Conservation (phyloP, 169 alveolate genomes). For the Eimeria nieschulzi region DNA sequence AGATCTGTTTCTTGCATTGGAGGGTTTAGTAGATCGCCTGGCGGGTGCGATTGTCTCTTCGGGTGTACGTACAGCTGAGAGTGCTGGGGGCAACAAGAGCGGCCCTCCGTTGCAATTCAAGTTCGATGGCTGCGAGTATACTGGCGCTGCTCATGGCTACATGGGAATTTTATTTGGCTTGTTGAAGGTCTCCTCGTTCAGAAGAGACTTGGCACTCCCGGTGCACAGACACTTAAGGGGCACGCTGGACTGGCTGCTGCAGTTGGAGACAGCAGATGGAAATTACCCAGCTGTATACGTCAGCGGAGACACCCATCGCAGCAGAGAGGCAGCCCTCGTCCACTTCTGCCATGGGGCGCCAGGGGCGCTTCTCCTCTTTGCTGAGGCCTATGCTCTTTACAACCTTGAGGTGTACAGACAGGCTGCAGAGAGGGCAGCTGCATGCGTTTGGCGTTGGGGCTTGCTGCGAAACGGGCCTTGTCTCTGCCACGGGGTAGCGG, state of each 20-base stretch:
- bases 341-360: constrained; percentile 47
- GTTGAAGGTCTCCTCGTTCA: too few relatives aligned
- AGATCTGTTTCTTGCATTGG: not conserved
- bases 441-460: constrained; percentile 29
- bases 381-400: not conserved
- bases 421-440: constrained; percentile 23
- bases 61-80: too few relatives aligned
- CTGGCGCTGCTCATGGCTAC: too few relatives aligned
- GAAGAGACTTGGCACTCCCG: too few relatives aligned
- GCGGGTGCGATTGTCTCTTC: too few relatives aligned
- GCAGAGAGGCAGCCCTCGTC: not conserved
- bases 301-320: not conserved
- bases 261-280: not conserved
- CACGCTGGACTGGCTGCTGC: constrained; percentile 15
- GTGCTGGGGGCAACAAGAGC: too few relatives aligned
- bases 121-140: too few relatives aligned
- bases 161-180: too few relatives aligned
- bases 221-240: not conserved
- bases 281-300: constrained; percentile 21
- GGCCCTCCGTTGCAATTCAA: too few relatives aligned
- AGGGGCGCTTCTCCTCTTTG: constrained; percentile 9
- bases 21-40: not conserved
- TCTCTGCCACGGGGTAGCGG: too few relatives aligned
- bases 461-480: constrained; percentile 30
- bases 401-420: not conserved